These are phyloP conservation scores for Whalleya microplaca DNA, from an alignment of 2,329 filamentous ascomycete genomes.

Conservation along the genomic window DNA sequence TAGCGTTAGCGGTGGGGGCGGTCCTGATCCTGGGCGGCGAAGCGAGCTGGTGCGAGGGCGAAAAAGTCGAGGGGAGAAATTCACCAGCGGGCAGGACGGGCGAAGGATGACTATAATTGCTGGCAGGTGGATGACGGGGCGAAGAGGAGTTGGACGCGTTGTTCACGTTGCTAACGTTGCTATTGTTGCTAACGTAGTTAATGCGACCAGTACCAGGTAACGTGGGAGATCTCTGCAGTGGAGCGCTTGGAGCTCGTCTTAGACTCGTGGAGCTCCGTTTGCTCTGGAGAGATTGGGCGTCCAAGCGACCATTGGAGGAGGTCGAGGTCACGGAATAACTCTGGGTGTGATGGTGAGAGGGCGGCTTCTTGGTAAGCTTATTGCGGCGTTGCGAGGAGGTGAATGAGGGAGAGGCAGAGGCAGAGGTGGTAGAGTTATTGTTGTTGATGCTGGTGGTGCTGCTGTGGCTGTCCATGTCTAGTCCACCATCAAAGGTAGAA, in stretches of 20 bases:
- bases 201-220: constrained; percentile 15
- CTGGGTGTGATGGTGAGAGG: constrained; percentile 53
- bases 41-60: constrained; percentile 34
- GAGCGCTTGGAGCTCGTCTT: constrained; percentile 63
- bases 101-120: constrained; percentile 42
- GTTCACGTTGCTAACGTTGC: too few relatives aligned
- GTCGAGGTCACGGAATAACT: constrained; percentile 47
- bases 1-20: constrained; percentile 6
- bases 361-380: constrained; percentile 66
- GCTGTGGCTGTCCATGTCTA: constrained; percentile 25
- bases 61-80: constrained; percentile 47
- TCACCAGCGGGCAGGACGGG: constrained; percentile 51
- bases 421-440: background rate
- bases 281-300: constrained; percentile 62
- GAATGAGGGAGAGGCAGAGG: background rate
- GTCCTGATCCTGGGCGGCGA: constrained; percentile 18
- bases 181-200: too few relatives aligned
- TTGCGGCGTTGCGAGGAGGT: constrained; percentile 54
- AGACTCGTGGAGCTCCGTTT: constrained; percentile 67
- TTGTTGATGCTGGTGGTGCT: constrained; percentile 17
- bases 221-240: constrained; percentile 41
- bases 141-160: constrained; percentile 53
- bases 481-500: constrained; percentile 26
- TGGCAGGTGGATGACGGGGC: constrained; percentile 48
- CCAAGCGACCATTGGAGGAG: constrained; percentile 59